These are phyloP conservation scores for Podaxis sp. DNA, from an alignment of 768 basidiomycete species.

Conservation along the genomic window DNA sequence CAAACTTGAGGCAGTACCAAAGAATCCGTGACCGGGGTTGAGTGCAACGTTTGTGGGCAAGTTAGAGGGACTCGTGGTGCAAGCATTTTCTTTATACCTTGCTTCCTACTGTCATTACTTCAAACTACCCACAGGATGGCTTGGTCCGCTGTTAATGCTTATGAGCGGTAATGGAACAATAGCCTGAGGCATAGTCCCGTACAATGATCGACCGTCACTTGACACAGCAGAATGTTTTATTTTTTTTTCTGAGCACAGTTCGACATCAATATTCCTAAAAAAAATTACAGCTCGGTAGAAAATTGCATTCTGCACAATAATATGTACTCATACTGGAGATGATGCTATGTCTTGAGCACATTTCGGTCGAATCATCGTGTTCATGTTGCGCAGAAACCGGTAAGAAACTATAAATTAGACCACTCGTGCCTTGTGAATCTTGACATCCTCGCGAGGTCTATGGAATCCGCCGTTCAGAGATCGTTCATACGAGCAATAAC, in stretches of 20 bases:
- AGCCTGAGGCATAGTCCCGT: background rate
- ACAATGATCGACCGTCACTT: too few species aligned
- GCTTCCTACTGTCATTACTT: background rate
- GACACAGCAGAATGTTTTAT: too few species aligned
- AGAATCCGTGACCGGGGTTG: background rate
- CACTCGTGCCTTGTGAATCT: constrained; percentile 75
- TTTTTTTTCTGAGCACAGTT: too few species aligned
- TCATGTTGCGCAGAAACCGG: too few species aligned
- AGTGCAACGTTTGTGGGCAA: background rate
- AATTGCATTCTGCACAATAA: too few species aligned
- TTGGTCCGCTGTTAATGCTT: background rate
- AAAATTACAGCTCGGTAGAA: too few species aligned
- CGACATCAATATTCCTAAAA: too few species aligned
- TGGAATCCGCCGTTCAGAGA: constrained; percentile 8
- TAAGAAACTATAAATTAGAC: constrained; percentile 23
- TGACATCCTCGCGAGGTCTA: constrained; percentile 78
- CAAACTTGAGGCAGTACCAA: background rate
- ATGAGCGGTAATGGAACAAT: background rate
- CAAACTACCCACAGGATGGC: background rate
- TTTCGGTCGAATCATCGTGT: too few species aligned
- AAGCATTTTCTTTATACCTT: background rate
- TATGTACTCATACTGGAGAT: too few species aligned
- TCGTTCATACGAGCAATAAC: background rate
- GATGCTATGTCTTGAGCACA: too few species aligned
- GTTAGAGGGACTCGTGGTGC: background rate